phyloP scores from a whole-genome alignment of 148 eudicot species.

The Vaccinium myrtillus region DNA sequence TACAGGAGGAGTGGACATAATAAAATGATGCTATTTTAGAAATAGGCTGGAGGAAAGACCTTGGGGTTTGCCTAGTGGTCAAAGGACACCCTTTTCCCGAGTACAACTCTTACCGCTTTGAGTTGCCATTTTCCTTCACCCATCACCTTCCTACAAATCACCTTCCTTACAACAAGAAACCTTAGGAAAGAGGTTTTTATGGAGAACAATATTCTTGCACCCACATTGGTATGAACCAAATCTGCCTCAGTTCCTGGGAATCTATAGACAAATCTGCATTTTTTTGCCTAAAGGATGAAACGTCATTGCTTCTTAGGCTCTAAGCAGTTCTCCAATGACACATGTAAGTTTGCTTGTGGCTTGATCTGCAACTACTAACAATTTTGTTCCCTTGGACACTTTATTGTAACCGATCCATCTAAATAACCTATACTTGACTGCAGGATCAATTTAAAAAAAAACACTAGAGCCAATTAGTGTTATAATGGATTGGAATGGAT shows the following conservation, averaged over 20 bases:
- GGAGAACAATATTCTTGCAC: not conserved
- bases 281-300: not conserved
- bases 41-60: not conserved
- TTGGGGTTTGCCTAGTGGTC: not conserved
- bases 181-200: not conserved
- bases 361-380: not conserved
- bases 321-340: not conserved
- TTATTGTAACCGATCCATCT: not conserved
- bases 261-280: not conserved
- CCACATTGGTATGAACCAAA: not conserved
- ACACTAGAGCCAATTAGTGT: not conserved
- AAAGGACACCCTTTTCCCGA: not conserved
- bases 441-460: not conserved
- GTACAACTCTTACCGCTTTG: not conserved
- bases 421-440: not conserved
- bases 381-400: not conserved
- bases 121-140: not conserved
- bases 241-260: conserved; percentile 3
- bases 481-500: not conserved
- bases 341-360: not conserved
- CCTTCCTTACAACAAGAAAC: not conserved
- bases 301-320: not conserved
- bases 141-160: not conserved
- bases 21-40: not conserved
- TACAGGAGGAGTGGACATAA: not conserved